Evolutionary conservation across 2,329 filamentous ascomycete species (phyloP), one percentile per base, ranked within the genome.

Genomic region (Claviceps citrina): DNA sequence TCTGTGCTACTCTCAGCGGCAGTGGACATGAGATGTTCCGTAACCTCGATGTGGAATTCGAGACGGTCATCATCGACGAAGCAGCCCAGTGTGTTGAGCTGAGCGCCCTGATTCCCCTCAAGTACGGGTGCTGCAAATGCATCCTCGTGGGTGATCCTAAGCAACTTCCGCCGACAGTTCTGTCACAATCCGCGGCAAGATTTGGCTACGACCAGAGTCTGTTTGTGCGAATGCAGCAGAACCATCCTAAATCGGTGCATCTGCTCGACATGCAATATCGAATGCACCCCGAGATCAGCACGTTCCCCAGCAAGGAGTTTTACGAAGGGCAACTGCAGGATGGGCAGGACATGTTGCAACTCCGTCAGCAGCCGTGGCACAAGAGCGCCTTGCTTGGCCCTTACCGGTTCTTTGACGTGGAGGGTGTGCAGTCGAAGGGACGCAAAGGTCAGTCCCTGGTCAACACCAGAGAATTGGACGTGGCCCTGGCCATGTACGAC

Each of bases 21-120:
- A 89, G 82, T 58, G 91, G 91, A 3, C 93, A 98, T 54, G 91
- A 98, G 49, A 93, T 96, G 78, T 94, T 98, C 64, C 85, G 89
- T 60, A 82, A 81, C 50, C 64, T 98, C 41, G 87, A 84, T 51
- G 85, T 98, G 38, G 91, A 98, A 58, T 98, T 98, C 49, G 91
- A 98, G 61, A 96, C 91, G 0, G 91, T 98, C 48, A 84, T 98
- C 50, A 95, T 98, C 47, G 91, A 98, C 52, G 91, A 98, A 63
- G 91, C 91, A 3, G 91, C 91, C 13, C 91, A 98, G 68, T 98
- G 89, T 58, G 93, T 98, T 45, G 91, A 98, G 63, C 72, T 98
- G 54, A 94, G 86, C 54, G 91, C 91, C 10, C 70, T 98, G 35
- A 98, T 98, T 49, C 91, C 91, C 2, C 72, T 98, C 42, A 98